These are phyloP conservation scores for Ustilago vetiveriae DNA, from an alignment of 1,284 basidiomycete genomes.

Conservation along the genomic window DNA sequence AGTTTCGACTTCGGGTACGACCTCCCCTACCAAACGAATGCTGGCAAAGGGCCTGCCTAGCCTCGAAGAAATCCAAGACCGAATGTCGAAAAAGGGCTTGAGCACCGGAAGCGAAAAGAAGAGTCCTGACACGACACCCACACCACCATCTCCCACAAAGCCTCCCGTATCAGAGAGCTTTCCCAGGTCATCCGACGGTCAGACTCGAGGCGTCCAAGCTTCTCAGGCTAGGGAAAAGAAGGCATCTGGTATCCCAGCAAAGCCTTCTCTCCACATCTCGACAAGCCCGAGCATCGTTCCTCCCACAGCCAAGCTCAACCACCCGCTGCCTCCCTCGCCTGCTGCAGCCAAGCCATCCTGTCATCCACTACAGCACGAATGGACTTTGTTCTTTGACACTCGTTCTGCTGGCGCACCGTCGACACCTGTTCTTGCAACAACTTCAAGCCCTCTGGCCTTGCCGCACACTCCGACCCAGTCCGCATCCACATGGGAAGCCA, in stretches of 20 bases:
- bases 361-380: slow-evolving; percentile 82
- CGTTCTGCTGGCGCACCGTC: slow-evolving; percentile 7
- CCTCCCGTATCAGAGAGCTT: neutral
- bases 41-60: slow-evolving; percentile 53
- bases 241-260: no score
- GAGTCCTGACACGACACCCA: neutral
- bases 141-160: slow-evolving; percentile 21
- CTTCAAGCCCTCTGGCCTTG: slow-evolving; percentile 79
- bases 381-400: slow-evolving; percentile 87
- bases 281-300: neutral
- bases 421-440: slow-evolving; percentile 70
- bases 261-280: neutral
- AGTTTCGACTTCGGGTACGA: slow-evolving; percentile 10
- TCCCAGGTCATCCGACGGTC: neutral
- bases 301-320: neutral
- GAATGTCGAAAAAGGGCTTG: slow-evolving; percentile 50
- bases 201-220: no score
- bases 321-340: slow-evolving; percentile 11
- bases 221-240: no score
- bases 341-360: slow-evolving; percentile 11
- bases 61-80: slow-evolving; percentile 61
- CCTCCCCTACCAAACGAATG: slow-evolving; percentile 30
- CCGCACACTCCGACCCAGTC: slow-evolving; percentile 71
- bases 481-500: slow-evolving; percentile 47
- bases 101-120: neutral